phyloP scores from a whole-genome alignment of 164 flowering plant genomes.

The Vitis vinifera region ASM3070453v1 NC_081806.1:6935501-6936000 shows the following conservation, averaged over 20 bases:
- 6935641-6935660: constrained; percentile 58
- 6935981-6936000: constrained; percentile 51
- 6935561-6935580: constrained; percentile 59
- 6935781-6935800: constrained; percentile 35
- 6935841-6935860: constrained; percentile 54
- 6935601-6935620: constrained; percentile 55
- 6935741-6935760: constrained; percentile 63
- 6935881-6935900: constrained; percentile 54
- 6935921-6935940: constrained; percentile 20
- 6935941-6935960: constrained; percentile 62
- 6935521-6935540: constrained; percentile 67
- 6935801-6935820: constrained; percentile 34
- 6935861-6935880: constrained; percentile 73
- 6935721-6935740: constrained; percentile 68
- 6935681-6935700: constrained; percentile 39
- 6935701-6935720: constrained; percentile 45
- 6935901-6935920: constrained; percentile 13
- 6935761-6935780: constrained; percentile 59
- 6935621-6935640: constrained; percentile 51
- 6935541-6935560: constrained; percentile 49
- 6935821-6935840: constrained; percentile 76
- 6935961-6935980: constrained; percentile 81
- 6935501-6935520: constrained; percentile 45
- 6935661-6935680: constrained; percentile 34
- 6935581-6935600: constrained; percentile 33